These are phyloP conservation scores for Blastocystis sp. DNA, from an alignment of 352 stramenopile genomes.

Conservation along the genomic window DNA sequence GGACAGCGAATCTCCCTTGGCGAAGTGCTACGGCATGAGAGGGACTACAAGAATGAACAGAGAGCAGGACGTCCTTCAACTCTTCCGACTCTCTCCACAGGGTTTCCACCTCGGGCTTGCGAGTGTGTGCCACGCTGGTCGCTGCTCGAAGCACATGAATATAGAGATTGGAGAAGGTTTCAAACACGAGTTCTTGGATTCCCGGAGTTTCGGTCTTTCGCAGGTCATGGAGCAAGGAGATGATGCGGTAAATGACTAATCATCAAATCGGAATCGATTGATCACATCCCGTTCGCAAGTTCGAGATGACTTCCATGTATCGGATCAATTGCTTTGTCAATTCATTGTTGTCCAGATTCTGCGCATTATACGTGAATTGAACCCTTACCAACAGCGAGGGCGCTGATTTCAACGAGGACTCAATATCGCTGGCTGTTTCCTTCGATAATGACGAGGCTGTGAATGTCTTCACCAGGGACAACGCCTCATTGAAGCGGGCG, in stretches of 20 bases:
- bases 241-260: background rate
- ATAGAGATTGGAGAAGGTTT: constrained; percentile 54
- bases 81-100: constrained; percentile 27
- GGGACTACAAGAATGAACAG: background rate
- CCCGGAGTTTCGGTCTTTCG: background rate
- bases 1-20: background rate
- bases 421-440: constrained; percentile 9
- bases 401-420: constrained; percentile 4
- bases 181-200: constrained; percentile 6
- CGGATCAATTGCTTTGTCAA: background rate
- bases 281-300: constrained; percentile 12
- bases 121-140: background rate
- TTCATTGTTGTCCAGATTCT: constrained; percentile 20
- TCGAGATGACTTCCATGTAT: constrained; percentile 28
- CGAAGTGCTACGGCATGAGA: constrained; percentile 3
- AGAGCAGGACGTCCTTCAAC: background rate
- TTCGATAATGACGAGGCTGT: background rate
- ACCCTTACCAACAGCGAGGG: background rate
- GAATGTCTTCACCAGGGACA: no score
- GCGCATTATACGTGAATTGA: background rate
- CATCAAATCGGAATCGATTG: background rate
- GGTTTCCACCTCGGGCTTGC: background rate
- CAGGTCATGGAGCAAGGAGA: constrained; percentile 8
- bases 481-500: no score
- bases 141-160: constrained; percentile 17